phyloP scores from a whole-genome alignment of 176 grass and related monocot species.

The Raddia distichophylla region DNA sequence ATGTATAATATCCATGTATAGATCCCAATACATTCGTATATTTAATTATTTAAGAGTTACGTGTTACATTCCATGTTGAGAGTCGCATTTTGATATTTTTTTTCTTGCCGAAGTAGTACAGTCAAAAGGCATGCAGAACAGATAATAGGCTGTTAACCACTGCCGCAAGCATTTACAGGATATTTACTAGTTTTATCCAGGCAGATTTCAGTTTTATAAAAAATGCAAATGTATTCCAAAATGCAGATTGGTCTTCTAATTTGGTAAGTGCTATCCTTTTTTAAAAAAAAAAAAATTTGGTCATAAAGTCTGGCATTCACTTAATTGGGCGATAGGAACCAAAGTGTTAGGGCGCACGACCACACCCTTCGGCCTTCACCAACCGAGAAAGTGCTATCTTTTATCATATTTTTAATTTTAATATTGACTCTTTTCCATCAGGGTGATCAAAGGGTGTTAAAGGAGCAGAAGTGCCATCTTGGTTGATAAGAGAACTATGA shows the following conservation, averaged over 20 bases:
- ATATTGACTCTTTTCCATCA: conserved; percentile 11
- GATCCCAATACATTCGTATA: not conserved
- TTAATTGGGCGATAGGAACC: no score
- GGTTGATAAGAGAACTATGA: conserved; percentile 43
- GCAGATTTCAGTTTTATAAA: not conserved
- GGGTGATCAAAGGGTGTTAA: not conserved
- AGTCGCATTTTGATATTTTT: no score
- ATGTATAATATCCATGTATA: not conserved
- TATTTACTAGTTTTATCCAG: not conserved
- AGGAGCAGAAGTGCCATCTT: conserved; percentile 37
- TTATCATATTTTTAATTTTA: not conserved
- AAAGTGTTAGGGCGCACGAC: no score
- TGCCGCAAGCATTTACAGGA: not conserved
- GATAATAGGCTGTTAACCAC: not conserved
- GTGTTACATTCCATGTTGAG: no score
- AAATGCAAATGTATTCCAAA: not conserved
- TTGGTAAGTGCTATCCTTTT: no score
- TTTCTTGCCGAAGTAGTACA: not conserved
- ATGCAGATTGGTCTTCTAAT: not conserved
- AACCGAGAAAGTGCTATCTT: not conserved
- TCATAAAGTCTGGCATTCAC: no score
- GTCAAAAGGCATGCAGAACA: not conserved
- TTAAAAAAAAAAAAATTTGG: no score
- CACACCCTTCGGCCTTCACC: no score
- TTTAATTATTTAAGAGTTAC: not conserved